A percentile compares a stretch with the other conserved stretches of the same genome.
Evolutionary conservation across 305 asterid species (phyloP).

Genomic region (Fraxinus dipetala): DNA sequence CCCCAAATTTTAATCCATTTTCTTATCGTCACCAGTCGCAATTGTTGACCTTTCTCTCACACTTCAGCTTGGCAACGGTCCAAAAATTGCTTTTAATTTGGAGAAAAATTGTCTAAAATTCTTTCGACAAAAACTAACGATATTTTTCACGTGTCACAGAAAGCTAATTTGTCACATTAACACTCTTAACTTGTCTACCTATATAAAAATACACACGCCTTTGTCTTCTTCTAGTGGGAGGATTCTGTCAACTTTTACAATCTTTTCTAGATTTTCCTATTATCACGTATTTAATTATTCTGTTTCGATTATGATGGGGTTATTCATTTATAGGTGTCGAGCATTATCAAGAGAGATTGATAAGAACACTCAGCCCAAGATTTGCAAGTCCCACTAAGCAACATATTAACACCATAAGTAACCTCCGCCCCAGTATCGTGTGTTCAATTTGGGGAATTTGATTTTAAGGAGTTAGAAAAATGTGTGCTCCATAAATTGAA

Average conservation of each 20-base stretch:
- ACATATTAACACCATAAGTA: slow-evolving; percentile 84
- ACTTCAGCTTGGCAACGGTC: too few relatives aligned
- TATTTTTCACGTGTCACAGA: neutral
- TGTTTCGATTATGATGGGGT: slow-evolving; percentile 21
- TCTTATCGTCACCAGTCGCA: too few relatives aligned
- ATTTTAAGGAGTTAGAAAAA: neutral
- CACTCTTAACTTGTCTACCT: neutral
- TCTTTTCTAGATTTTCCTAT: slow-evolving; percentile 5
- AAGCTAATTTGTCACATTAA: neutral
- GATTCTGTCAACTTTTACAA: slow-evolving; percentile 49
- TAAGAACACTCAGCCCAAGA: slow-evolving; percentile 81
- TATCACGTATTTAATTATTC: neutral
- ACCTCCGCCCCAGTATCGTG: neutral
- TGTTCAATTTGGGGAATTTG: neutral
- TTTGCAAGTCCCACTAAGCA: slow-evolving; percentile 76
- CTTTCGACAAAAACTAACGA: neutral
- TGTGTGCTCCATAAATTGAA: neutral
- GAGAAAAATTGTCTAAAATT: too few relatives aligned
- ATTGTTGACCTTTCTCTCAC: too few relatives aligned
- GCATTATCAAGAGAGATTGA: slow-evolving; percentile 90
- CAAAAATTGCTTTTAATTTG: too few relatives aligned
- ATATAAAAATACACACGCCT: neutral
- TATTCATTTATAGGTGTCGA: slow-evolving; percentile 63
- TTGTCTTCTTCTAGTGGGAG: slow-evolving; percentile 82
- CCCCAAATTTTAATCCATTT: too few relatives aligned